These are phyloP conservation scores for Cercospora zeina DNA, from an alignment of 2,329 filamentous ascomycete genomes.

Conservation along the genomic window DNA sequence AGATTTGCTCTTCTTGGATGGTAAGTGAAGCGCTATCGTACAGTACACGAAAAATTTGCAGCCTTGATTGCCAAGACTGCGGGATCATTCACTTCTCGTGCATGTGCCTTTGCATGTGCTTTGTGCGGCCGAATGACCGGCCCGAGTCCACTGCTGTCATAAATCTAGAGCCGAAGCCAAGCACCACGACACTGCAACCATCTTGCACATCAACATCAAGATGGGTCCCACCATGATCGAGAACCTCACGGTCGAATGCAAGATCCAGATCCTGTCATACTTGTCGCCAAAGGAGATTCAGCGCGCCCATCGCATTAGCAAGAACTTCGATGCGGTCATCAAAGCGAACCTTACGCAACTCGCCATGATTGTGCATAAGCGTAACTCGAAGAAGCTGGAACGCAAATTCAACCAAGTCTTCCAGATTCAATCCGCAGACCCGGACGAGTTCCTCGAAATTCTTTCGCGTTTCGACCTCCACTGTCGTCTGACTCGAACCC, in stretches of 20 bases:
- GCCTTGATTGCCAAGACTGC: too few relatives aligned
- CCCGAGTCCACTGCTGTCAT: too few relatives aligned
- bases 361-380: not conserved
- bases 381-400: not conserved
- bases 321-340: not conserved
- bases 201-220: not conserved
- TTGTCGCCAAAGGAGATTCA: conserved; percentile 3
- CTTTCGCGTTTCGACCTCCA: not conserved
- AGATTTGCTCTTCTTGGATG: too few relatives aligned
- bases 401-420: not conserved
- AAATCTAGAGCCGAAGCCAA: too few relatives aligned
- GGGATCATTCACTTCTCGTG: too few relatives aligned
- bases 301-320: not conserved
- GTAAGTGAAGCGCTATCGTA: too few relatives aligned
- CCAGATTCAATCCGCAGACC: not conserved
- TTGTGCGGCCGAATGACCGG: too few relatives aligned
- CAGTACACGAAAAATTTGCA: too few relatives aligned
- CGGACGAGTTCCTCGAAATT: not conserved
- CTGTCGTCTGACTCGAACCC: not conserved
- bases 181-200: too few relatives aligned
- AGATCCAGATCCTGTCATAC: conserved; percentile 3
- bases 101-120: too few relatives aligned
- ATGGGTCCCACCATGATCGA: not conserved
- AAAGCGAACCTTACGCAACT: not conserved
- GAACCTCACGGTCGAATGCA: not conserved